These are phyloP conservation scores for Solanum lignicaule DNA, from an alignment of 257 asterid species.

Conservation along the genomic window DNA sequence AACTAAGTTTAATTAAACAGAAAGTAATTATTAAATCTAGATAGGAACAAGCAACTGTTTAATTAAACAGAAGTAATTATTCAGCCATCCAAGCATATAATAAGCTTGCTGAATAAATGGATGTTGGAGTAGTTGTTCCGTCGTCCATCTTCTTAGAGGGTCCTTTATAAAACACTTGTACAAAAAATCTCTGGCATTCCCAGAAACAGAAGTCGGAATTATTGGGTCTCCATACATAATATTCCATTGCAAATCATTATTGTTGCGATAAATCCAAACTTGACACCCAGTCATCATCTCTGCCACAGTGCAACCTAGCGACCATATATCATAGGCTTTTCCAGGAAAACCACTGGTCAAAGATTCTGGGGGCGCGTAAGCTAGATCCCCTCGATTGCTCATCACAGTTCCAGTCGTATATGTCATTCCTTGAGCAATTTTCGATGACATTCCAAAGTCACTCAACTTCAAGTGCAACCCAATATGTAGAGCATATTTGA, in stretches of 20 bases:
- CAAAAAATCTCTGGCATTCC: not conserved
- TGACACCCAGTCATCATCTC: not conserved
- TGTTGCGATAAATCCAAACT: not conserved
- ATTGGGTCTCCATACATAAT: not conserved
- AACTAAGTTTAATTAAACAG: too few relatives aligned
- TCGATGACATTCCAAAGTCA: conserved; percentile 1
- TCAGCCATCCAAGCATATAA: not conserved
- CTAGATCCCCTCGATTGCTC: not conserved
- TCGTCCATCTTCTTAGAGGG: conserved; percentile 4
- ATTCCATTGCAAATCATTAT: not conserved
- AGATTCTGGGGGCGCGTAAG: not conserved
- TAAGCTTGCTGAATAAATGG: not conserved
- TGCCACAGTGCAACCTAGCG: not conserved
- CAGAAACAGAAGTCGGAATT: not conserved
- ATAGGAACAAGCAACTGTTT: not conserved
- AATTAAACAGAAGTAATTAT: too few relatives aligned
- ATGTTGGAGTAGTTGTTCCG: not conserved
- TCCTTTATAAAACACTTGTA: not conserved
- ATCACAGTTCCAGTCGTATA: not conserved
- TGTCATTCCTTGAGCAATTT: not conserved
- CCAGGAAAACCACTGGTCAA: not conserved
- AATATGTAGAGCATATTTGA: not conserved
- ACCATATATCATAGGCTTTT: not conserved
- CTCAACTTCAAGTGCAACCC: not conserved
- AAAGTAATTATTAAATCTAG: not conserved